Conservation (phyloP, 768 basidiomycete genomes). For the Sutorius australiensis region DNA sequence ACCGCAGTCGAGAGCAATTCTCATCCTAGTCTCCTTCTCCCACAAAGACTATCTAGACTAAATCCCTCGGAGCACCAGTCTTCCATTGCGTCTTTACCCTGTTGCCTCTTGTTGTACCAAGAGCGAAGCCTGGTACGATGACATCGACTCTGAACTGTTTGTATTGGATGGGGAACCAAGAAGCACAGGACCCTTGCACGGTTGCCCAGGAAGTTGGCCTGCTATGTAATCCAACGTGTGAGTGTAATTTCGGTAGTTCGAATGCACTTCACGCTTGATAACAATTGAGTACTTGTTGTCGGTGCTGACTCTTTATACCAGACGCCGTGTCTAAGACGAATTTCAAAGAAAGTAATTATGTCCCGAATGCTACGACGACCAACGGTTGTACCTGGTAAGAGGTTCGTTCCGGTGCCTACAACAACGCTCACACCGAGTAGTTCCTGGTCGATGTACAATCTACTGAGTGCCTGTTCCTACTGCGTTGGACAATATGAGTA, state of each 20-base stretch:
- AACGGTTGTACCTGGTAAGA: constrained; percentile 26
- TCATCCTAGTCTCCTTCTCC: neutral
- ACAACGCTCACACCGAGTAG: constrained; percentile 11
- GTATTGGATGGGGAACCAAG: constrained; percentile 9
- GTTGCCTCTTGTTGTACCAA: neutral
- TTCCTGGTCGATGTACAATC: constrained; percentile 30
- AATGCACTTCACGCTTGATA: neutral
- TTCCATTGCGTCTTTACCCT: neutral
- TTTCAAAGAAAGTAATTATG: constrained; percentile 19
- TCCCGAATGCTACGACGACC: constrained; percentile 14
- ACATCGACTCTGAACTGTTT: constrained; percentile 10
- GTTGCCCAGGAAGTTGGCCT: constrained; percentile 17
- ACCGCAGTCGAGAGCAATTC: constrained; percentile 2
- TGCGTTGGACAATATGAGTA: constrained; percentile 12
- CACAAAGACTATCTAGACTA: neutral
- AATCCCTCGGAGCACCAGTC: neutral
- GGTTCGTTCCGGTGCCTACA: neutral
- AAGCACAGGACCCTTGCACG: constrained; percentile 11
- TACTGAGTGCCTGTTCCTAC: constrained; percentile 26
- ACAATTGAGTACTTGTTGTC: neutral
- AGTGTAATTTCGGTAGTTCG: neutral
- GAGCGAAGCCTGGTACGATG: constrained; percentile 1
- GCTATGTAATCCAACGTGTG: constrained; percentile 16
- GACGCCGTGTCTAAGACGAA: constrained; percentile 12
- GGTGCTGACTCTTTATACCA: constrained; percentile 1